Conservation (phyloP, 257 asterid genomes). For the Solanum pennellii region DNA sequence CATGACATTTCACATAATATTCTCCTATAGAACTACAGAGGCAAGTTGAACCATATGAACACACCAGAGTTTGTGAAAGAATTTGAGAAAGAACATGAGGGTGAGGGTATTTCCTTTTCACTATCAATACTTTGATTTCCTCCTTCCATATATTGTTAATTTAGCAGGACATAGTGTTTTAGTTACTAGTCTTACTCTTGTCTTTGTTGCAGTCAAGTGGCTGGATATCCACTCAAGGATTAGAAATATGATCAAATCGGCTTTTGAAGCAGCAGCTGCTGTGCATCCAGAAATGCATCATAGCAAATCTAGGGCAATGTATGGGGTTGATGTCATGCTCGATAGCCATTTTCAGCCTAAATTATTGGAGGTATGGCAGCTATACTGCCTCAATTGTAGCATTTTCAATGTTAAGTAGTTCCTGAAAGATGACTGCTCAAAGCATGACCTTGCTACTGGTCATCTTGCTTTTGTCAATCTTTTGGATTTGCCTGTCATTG, state of each 20-base stretch:
- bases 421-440: background rate
- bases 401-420: background rate
- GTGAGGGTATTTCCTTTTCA: slow-evolving; percentile 24
- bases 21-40: slow-evolving; percentile 68
- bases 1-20: background rate
- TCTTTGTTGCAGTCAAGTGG: slow-evolving; percentile 65
- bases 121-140: slow-evolving; percentile 1
- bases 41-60: slow-evolving; percentile 71
- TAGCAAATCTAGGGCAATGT: slow-evolving; percentile 83
- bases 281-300: slow-evolving; percentile 93
- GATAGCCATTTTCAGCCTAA: slow-evolving; percentile 65
- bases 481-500: background rate
- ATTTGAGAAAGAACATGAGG: slow-evolving; percentile 81
- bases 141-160: background rate
- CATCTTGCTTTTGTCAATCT: background rate
- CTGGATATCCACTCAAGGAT: slow-evolving; percentile 73
- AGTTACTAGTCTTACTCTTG: background rate
- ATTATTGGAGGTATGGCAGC: slow-evolving; percentile 58
- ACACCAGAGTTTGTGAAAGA: slow-evolving; percentile 69
- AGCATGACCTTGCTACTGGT: background rate
- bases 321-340: slow-evolving; percentile 95
- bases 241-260: slow-evolving; percentile 62
- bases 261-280: slow-evolving; percentile 74
- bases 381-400: background rate
- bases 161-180: background rate